These are phyloP conservation scores for Monosporascus sp. DNA, from an alignment of 2,329 filamentous ascomycete genomes.

Conservation along the genomic window DNA sequence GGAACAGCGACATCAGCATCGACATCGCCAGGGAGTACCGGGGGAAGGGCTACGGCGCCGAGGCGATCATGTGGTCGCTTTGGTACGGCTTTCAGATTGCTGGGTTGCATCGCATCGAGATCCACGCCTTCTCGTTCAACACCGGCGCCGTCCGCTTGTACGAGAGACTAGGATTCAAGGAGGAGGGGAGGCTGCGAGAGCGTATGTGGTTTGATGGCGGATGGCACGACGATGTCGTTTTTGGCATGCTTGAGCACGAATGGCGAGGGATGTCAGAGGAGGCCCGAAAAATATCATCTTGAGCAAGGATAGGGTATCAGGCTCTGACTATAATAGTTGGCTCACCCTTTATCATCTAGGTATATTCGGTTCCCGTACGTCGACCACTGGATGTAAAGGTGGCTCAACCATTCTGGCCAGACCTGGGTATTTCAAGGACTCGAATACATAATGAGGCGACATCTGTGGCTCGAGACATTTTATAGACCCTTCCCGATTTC, in stretches of 20 bases:
- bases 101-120: slow-evolving; percentile 30
- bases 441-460: no score
- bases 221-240: slow-evolving; percentile 29
- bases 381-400: no score
- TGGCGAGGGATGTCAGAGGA: slow-evolving; percentile 19
- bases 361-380: no score
- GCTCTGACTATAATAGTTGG: no score
- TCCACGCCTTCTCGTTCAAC: slow-evolving; percentile 29
- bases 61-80: slow-evolving; percentile 32
- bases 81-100: slow-evolving; percentile 30
- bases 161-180: slow-evolving; percentile 28
- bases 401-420: no score
- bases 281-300: slow-evolving; percentile 3
- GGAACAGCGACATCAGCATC: slow-evolving; percentile 32
- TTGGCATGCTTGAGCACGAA: slow-evolving; percentile 29
- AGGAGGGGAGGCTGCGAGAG: slow-evolving; percentile 29
- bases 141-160: slow-evolving; percentile 27
- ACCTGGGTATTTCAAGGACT: no score
- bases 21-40: slow-evolving; percentile 23
- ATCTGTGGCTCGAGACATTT: no score
- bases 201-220: slow-evolving; percentile 28
- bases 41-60: slow-evolving; percentile 30
- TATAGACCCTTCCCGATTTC: no score
- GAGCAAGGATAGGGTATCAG: no score
- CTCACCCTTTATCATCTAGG: no score